A percentile compares a stretch with the other conserved stretches of the same genome.
Evolutionary conservation across 164 flowering plant genomes (phyloP).

Genomic region (Pachysandra terminalis): DNA sequence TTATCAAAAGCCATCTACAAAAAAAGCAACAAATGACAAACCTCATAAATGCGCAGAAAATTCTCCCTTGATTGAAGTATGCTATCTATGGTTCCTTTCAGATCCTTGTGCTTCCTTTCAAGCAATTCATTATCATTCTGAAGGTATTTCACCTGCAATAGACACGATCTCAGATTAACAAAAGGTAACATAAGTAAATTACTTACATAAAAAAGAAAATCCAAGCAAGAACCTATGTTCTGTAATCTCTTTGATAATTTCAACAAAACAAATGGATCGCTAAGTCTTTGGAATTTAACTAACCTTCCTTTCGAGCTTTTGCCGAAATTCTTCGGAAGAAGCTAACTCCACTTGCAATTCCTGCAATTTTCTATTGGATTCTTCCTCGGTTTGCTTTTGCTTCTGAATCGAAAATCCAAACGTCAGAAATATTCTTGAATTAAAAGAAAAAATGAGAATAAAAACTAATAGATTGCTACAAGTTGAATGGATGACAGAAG

Average conservation of each 20-base stretch:
- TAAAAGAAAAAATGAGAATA: not conserved
- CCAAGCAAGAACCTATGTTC: not conserved
- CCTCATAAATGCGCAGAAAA: slow-evolving; percentile 53
- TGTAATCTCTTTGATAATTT: slow-evolving; percentile 3
- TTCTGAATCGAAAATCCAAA: slow-evolving; percentile 32
- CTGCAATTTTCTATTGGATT: slow-evolving; percentile 32
- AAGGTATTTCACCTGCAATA: slow-evolving; percentile 47
- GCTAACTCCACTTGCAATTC: slow-evolving; percentile 42
- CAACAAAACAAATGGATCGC: not conserved
- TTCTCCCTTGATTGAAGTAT: slow-evolving; percentile 48
- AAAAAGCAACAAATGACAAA: slow-evolving; percentile 11
- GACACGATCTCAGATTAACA: not conserved
- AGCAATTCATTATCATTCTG: slow-evolving; percentile 52
- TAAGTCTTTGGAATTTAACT: not conserved
- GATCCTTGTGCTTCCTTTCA: slow-evolving; percentile 53
- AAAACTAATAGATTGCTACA: not conserved
- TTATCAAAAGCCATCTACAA: not conserved
- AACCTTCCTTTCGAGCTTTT: slow-evolving; percentile 51
- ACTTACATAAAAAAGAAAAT: too few species aligned
- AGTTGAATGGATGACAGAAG: not conserved
- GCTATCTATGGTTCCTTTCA: slow-evolving; percentile 45
- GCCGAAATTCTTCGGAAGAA: slow-evolving; percentile 33
- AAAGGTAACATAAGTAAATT: not conserved
- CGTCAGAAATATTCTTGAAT: not conserved
- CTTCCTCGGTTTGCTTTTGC: slow-evolving; percentile 54